Conservation (phyloP, 2,329 filamentous ascomycete genomes). For the Sporothrix sp. region DNA sequence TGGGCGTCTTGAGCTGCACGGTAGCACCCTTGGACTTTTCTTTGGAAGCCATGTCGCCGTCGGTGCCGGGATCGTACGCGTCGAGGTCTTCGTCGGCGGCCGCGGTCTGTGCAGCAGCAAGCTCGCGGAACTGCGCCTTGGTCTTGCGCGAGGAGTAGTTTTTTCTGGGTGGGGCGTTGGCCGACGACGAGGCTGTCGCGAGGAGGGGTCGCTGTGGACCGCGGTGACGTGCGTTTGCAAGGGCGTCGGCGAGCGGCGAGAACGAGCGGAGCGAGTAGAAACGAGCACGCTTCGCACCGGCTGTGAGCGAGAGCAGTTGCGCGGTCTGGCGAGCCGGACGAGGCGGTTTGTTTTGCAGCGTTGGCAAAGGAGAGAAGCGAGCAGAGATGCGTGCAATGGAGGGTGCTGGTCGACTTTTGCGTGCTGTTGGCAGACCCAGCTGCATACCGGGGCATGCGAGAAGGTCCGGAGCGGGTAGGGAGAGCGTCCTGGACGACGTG, state of each 20-base stretch:
- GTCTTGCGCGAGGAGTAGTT: not conserved
- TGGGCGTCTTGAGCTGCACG: slow-evolving; percentile 59
- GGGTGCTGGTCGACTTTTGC: not conserved
- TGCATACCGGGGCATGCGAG: slow-evolving; percentile 13
- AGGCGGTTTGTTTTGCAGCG: not conserved
- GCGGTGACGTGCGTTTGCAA: not conserved
- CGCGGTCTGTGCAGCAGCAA: not conserved
- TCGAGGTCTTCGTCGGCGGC: not conserved
- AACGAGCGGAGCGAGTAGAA: not conserved
- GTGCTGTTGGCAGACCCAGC: slow-evolving; percentile 7
- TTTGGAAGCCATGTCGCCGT: slow-evolving; percentile 15
- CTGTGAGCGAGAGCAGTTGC: not conserved
- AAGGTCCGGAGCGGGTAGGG: not conserved
- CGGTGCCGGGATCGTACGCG: not conserved
- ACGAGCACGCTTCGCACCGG: not conserved
- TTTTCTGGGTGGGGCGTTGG: not conserved
- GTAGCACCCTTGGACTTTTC: slow-evolving; percentile 17
- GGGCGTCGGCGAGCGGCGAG: not conserved
- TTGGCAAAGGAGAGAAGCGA: not conserved
- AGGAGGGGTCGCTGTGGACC: slow-evolving; percentile 3
- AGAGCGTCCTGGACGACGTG: not conserved
- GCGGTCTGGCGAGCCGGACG: not conserved
- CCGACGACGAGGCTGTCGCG: slow-evolving; percentile 4
- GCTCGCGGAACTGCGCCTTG: not conserved
- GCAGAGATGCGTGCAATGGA: slow-evolving; percentile 5